These are phyloP conservation scores for Raddia guianensis DNA, from an alignment of 176 grass and related monocot species.

Conservation along the genomic window DNA sequence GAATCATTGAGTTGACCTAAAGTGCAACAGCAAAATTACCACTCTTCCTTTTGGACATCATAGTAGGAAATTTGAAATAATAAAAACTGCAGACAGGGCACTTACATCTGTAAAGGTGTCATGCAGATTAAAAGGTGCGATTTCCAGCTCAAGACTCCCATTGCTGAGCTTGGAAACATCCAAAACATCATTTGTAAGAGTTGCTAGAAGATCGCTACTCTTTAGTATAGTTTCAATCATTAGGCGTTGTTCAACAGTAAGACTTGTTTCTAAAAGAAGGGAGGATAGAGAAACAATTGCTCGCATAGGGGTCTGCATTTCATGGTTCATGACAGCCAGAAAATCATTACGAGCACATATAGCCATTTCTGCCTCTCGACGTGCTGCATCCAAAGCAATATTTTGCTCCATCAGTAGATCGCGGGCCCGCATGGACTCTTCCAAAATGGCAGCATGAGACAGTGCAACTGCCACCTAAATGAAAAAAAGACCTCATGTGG, in stretches of 20 bases:
- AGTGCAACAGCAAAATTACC: constrained; percentile 3
- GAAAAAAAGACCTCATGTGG: not conserved
- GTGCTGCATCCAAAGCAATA: constrained; percentile 77
- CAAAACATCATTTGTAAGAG: constrained; percentile 82
- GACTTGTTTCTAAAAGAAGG: constrained; percentile 82
- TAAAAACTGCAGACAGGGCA: constrained; percentile 39
- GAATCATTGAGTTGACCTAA: constrained; percentile 40
- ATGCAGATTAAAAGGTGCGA: constrained; percentile 50
- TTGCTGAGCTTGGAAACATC: constrained; percentile 79
- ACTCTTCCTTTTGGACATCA: constrained; percentile 15
- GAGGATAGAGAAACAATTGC: constrained; percentile 79
- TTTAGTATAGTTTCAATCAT: constrained; percentile 87
- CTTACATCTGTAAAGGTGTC: constrained; percentile 53
- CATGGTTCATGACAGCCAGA: constrained; percentile 95
- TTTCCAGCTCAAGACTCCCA: constrained; percentile 61
- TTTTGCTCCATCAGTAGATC: constrained; percentile 93
- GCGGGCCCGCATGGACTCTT: constrained; percentile 85
- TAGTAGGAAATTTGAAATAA: constrained; percentile 27
- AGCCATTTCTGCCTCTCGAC: constrained; percentile 81
- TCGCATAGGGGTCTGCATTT: constrained; percentile 84
- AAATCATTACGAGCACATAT: constrained; percentile 90
- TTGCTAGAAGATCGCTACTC: constrained; percentile 75
- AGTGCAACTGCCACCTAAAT: constrained; percentile 91
- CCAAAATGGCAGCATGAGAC: constrained; percentile 94
- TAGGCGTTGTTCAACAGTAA: constrained; percentile 80